phyloP scores from a whole-genome alignment of 345 rosid species.

The Excoecaria cochinchinensis region DNA sequence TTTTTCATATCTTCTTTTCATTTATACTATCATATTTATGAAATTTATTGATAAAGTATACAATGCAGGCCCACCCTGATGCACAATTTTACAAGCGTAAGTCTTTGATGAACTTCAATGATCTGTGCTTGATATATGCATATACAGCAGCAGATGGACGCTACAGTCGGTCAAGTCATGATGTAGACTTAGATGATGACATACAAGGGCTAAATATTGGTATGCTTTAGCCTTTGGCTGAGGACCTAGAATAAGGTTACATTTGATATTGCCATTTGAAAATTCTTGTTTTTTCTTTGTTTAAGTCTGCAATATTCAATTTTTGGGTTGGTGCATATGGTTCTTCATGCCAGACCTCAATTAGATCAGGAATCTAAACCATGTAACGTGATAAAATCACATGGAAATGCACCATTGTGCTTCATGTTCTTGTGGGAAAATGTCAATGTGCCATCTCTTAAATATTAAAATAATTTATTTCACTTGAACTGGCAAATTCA shows the following conservation, averaged over 20 bases:
- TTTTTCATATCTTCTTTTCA: background rate
- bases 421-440: background rate
- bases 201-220: conserved; percentile 39
- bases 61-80: conserved; percentile 47
- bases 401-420: background rate
- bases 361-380: conserved; percentile 4
- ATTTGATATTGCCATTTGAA: conserved; percentile 3
- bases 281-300: background rate
- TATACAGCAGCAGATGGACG: conserved; percentile 58
- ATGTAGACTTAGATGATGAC: conserved; percentile 50
- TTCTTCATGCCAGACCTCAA: background rate
- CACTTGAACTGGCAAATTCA: background rate
- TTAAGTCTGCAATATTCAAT: background rate
- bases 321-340: background rate
- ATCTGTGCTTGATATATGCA: conserved; percentile 51
- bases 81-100: conserved; percentile 36
- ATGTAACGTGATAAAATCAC: background rate
- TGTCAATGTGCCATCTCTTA: background rate
- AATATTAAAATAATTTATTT: background rate
- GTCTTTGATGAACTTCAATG: conserved; percentile 39
- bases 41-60: conserved; percentile 15
- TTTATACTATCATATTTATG: background rate
- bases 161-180: conserved; percentile 55
- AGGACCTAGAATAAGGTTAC: conserved; percentile 1
- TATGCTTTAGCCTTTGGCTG: conserved; percentile 21